Conservation (phyloP, 192 early-diverging fungal species). For the Paraglomus occultum region DNA sequence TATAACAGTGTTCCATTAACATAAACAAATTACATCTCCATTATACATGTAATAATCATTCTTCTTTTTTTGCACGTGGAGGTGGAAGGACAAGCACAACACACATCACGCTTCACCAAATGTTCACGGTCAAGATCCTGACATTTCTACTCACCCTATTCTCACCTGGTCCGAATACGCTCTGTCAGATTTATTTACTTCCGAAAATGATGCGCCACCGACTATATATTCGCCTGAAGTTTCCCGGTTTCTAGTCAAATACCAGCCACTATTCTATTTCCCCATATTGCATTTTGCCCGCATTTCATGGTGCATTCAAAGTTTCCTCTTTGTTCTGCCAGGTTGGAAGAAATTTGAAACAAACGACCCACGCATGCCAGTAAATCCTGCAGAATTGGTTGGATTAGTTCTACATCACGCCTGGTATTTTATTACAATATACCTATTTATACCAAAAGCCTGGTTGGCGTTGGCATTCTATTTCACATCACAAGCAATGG, state of each 20-base stretch:
- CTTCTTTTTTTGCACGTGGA: conserved; percentile 20
- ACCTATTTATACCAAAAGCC: conserved; percentile 45
- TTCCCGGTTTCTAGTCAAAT: conserved; percentile 63
- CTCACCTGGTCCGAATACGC: conserved; percentile 74
- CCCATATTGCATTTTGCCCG: conserved; percentile 72
- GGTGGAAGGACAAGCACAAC: conserved; percentile 90
- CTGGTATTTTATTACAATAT: conserved; percentile 62
- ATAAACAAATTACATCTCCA: conserved; percentile 18
- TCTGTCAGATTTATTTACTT: conserved; percentile 49
- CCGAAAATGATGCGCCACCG: conserved; percentile 41
- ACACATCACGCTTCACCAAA: conserved; percentile 83
- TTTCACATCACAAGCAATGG: conserved; percentile 58
- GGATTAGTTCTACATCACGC: conserved; percentile 64
- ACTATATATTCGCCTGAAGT: conserved; percentile 42
- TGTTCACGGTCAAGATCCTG: conserved; percentile 76
- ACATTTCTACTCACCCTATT: conserved; percentile 80
- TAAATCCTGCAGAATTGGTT: conserved; percentile 50
- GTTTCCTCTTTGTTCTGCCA: conserved; percentile 53
- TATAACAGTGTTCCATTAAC: conserved; percentile 20
- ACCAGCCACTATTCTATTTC: conserved; percentile 65
- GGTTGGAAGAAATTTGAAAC: conserved; percentile 48
- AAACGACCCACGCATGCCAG: conserved; percentile 37
- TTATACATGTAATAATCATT: conserved; percentile 3
- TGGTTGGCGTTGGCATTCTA: conserved; percentile 53
- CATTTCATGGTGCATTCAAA: conserved; percentile 73